Conservation (phyloP, 108 stramenopile genomes). For the Skeletonema menzelii region DNA sequence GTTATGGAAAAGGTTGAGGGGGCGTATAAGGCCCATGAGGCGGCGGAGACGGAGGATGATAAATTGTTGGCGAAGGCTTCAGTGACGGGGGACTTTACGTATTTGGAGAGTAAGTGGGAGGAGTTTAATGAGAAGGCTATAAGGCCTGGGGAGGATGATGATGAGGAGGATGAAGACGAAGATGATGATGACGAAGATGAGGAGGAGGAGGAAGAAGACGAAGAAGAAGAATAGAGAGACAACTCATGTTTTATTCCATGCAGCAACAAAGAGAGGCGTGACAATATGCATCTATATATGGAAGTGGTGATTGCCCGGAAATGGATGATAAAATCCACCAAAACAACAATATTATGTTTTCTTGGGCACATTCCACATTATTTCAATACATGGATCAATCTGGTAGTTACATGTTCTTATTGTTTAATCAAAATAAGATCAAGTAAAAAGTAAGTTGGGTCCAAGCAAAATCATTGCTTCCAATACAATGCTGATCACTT, state of each 20-base stretch:
- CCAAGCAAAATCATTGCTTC: background rate
- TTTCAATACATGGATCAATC: background rate
- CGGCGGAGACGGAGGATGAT: constrained; percentile 35
- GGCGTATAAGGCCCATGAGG: constrained; percentile 24
- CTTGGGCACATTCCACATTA: too few species aligned
- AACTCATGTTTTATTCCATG: background rate
- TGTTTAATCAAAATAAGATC: too few species aligned
- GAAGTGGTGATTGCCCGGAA: background rate
- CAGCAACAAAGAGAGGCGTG: background rate
- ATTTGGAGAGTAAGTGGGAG: constrained; percentile 51
- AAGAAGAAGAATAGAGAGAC: constrained; percentile 19
- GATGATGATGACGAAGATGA: constrained; percentile 37
- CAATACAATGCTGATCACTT: too few species aligned
- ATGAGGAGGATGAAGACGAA: constrained; percentile 28
- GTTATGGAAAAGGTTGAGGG: constrained; percentile 38
- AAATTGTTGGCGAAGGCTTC: constrained; percentile 38
- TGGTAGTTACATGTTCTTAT: background rate
- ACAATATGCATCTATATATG: too few species aligned
- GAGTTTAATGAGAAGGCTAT: constrained; percentile 34
- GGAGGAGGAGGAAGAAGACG: constrained; percentile 26
- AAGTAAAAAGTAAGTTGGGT: background rate
- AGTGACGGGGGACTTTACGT: constrained; percentile 36
- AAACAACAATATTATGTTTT: background rate
- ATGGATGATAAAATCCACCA: background rate
- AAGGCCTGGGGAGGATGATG: constrained; percentile 47